A percentile compares a stretch with the other conserved stretches of the same genome.
Conservation (phyloP, 208 protist genomes). For the Spongospora subterranea region DNA sequence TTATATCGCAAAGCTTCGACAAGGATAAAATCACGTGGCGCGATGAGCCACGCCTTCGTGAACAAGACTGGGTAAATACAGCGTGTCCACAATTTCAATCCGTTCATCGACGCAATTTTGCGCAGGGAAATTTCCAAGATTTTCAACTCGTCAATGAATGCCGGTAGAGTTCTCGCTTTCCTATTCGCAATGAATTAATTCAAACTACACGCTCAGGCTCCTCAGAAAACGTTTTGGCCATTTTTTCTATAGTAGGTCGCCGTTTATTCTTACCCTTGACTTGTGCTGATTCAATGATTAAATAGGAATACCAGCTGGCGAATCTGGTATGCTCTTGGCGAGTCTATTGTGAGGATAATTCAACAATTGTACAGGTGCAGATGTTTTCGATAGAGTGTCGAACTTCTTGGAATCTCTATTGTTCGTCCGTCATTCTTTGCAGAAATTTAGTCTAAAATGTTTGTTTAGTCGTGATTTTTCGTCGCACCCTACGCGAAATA, state of each 20-base stretch:
- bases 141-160: neutral
- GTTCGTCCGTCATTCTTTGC: neutral
- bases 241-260: conserved; percentile 10
- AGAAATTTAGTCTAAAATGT: neutral
- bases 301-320: conserved; percentile 37
- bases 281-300: neutral
- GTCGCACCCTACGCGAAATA: neutral
- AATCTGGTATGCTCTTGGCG: neutral
- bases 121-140: conserved; percentile 51
- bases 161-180: neutral
- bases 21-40: neutral
- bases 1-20: neutral
- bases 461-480: conserved; percentile 10
- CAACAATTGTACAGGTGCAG: neutral
- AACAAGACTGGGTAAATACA: conserved; percentile 42
- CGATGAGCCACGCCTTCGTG: conserved; percentile 41
- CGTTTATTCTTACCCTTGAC: neutral
- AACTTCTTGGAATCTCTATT: conserved; percentile 19
- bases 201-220: neutral
- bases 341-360: neutral
- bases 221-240: neutral
- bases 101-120: neutral
- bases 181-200: neutral
- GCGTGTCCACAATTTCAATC: neutral
- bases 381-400: conserved; percentile 8